Evolutionary conservation across 2,329 filamentous ascomycete genomes (phyloP), one percentile per base, ranked within the genome.

Genomic region (Xylaria sp.): DNA sequence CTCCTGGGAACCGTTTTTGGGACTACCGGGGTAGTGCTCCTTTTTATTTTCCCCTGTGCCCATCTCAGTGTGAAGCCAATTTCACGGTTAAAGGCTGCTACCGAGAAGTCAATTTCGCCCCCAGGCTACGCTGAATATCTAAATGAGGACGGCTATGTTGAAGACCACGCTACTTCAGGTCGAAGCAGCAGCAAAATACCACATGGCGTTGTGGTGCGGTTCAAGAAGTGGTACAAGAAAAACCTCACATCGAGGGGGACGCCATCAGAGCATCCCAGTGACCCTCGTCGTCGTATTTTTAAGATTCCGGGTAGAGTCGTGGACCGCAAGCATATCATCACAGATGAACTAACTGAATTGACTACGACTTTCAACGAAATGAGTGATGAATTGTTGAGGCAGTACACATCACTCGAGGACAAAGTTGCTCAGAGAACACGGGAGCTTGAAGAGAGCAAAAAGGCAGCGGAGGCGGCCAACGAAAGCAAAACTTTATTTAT

Each of bases 401-500:
- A 97, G 71, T 97, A 97, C 71, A 87, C 88, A 29, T 88, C 87
- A 10, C 80, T 97, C 1, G 93, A 97, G 74, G 88, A 94, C 58
- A 89, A 94, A 69, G 93, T 97, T 1, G 86, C 86, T 6, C 88
- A 93, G 73, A 84, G 93, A 57, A 97, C 93, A 0, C 86, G 86
- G 35, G 91, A 97, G 75, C 81, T 97, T 0, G 92, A 96, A 72
- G 86, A 92, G 63, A 96, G 90, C 79, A 97, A 97, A 75, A 92
- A 92, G 77, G 92, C 92, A 1, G 93, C 93, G 1, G 93, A 97
- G 75, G 90, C 91, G n/a, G 93, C 93, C 3, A 97, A 97, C 70
- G 91, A 97, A 77, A 96, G 92, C 81, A 99, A 99, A 79, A 98
- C 95, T 0, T 82, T 98, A 8, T 98, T 98, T 78, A 96, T 99